Base-by-base conservation (phyloP, 306 rosid genomes). In the Medicago arabica region DNA sequence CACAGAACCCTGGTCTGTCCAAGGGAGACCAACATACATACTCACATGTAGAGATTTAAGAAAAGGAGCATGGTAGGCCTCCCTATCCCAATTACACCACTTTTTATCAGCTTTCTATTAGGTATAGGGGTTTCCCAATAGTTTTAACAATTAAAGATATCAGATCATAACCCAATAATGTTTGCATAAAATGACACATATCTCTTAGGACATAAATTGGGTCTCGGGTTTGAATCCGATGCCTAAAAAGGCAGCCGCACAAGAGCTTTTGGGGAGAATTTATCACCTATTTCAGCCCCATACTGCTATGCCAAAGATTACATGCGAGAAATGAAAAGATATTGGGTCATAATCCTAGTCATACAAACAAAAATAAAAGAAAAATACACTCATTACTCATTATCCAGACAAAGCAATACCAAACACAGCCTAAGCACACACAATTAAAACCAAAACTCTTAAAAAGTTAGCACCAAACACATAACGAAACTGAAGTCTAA, bases 401-500 rank as follows among this genome's bases (percentile, higher is more conserved):
- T 38, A 67, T 60, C 21, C 11, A 25, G 15, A 36, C 12, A 57
- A 64, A 46, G 41, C 58, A 68, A 73, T 36, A 68, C 69, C 64
- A 77, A 73, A 75, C 63, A 74, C 63, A 74, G 58, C 74, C 19
- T 25, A 77, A 19, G 46, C 25, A 74, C 28, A 28, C 11, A 65
- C 3, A 67, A 77, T 31, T 44, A 59, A 17, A 77, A 15, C 57
- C 39, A 49, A 55, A 36, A 62, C 53, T 41, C 31, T 28, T 28
- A 28, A 28, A 28, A 28, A 3, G 31, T 28, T 0, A 3, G 31
- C 31, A 28, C 0, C 49, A 65, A 51, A 36, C 43, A 18, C 57
- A 75, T 5, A 53, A 28, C 14, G 25, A 51, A 75, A 61, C 34
- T 9, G 28, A 66, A 68, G 47, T 51, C 64, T 6, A 59, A 66